Base-by-base conservation (phyloP, 2,329 filamentous ascomycete species). In the Cytospora paraplurivora region DNA sequence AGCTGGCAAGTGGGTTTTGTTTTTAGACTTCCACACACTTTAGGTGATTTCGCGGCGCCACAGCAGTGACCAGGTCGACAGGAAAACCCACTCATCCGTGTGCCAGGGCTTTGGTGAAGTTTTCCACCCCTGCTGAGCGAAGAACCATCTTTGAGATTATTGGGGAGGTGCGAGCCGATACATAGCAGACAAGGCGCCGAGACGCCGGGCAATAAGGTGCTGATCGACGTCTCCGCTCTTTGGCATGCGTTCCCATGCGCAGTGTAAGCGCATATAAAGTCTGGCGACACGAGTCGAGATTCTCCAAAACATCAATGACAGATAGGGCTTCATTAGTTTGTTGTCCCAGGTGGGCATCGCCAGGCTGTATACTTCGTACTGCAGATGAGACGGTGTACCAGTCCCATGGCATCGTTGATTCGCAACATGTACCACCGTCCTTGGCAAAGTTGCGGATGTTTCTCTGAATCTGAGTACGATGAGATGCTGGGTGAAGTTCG, bases 281-380 rank as follows among this genome's bases (percentile, higher is more conserved):
- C 12, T n/a, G 41, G 41, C 59, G 50, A 64, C 38, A 27, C 57
- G 58, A 64, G 50, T 66, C 57, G 64, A 27, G 27, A 27, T 27
- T 27, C 27, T 27, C 4, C 54, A 61, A 66, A 61, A 62, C 64
- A 57, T 66, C 53, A 44, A 58, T 64, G 61, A 52, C 64, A 64
- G 62, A 66, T 64, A 35, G 41, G 57, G 52, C 38, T 57, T 59
- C n/a, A 61, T 60, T 61, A 66, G 54, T 59, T 66, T 54, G 38
- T 54, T 62, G 54, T 55, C 50, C 58, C 34, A 44, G 58, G 51
- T 55, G 38, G 33, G 50, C 47, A 44, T 61, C 58, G 58, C 41
- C 19, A 50, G 57, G 47, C 51, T 55, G 55, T 61, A 19, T 47
- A 12, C 44, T 47, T 4, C 21, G 44, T 47, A 47, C 44, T 17